A percentile compares a stretch with the other conserved stretches of the same genome.
These are phyloP conservation scores for Globisporangium barbulae DNA, from an alignment of 352 stramenopile species.

Conservation along the genomic window DNA sequence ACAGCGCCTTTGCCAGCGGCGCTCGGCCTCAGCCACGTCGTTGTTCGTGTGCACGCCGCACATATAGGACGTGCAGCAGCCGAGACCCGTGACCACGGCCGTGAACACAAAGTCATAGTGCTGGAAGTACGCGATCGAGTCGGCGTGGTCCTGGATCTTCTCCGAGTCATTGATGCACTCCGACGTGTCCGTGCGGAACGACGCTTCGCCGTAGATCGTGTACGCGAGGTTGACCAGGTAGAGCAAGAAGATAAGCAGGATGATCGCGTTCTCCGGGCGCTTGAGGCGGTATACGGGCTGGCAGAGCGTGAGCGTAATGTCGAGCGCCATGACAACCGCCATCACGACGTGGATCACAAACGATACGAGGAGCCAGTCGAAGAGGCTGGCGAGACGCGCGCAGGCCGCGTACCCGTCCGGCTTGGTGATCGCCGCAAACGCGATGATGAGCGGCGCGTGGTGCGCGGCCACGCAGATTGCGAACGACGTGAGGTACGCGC, in stretches of 20 bases:
- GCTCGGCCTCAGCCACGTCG: constrained; percentile 49
- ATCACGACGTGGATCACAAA: constrained; percentile 52
- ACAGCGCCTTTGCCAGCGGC: constrained; percentile 64
- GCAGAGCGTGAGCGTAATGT: constrained; percentile 44
- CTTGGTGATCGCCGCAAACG: constrained; percentile 39
- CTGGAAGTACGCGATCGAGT: constrained; percentile 59
- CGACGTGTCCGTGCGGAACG: constrained; percentile 48
- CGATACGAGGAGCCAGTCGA: constrained; percentile 47
- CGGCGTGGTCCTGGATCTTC: constrained; percentile 48
- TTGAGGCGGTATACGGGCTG: constrained; percentile 53
- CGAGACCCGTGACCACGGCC: constrained; percentile 29
- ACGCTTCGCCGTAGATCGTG: constrained; percentile 54
- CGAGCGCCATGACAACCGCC: constrained; percentile 34
- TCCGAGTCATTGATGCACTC: constrained; percentile 49
- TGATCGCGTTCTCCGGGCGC: constrained; percentile 49
- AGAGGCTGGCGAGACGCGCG: constrained; percentile 43
- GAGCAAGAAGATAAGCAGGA: constrained; percentile 54
- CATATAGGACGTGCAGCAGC: constrained; percentile 57
- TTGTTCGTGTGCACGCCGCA: constrained; percentile 62
- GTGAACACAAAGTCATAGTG: constrained; percentile 73
- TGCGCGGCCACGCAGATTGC: constrained; percentile 50
- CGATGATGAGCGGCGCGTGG: constrained; percentile 64
- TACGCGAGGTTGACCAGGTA: constrained; percentile 55
- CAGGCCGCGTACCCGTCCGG: constrained; percentile 38
- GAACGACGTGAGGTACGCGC: constrained; percentile 68